Percentiles rank a stretch among this genome's conserved stretches.
These are phyloP conservation scores for Cyclostephanos tholiformis DNA, from an alignment of 108 stramenopile species.

Conservation along the genomic window DNA sequence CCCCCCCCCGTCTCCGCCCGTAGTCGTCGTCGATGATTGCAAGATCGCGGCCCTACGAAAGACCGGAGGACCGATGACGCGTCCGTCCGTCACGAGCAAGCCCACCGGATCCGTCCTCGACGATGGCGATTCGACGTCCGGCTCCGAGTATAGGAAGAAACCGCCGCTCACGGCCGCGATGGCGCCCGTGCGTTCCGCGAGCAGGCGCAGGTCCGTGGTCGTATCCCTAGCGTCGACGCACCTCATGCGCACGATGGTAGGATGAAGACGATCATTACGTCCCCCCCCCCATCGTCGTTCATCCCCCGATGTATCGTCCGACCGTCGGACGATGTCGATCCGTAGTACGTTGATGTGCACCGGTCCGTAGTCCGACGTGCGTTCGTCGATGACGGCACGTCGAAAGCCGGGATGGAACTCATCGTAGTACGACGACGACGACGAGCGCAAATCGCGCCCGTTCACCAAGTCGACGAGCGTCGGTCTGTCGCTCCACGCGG, in stretches of 20 bases:
- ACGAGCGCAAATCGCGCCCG: constrained; percentile 9
- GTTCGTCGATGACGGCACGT: constrained; percentile 37
- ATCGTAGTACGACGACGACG: constrained; percentile 16
- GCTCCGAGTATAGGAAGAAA: constrained; percentile 51
- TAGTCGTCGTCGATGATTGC: constrained; percentile 4
- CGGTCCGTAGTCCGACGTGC: constrained; percentile 33
- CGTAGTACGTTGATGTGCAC: constrained; percentile 42
- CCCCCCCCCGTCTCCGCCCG: background rate
- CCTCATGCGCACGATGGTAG: constrained; percentile 15
- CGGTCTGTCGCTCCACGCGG: background rate
- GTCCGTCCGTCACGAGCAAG: constrained; percentile 40
- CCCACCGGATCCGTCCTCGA: constrained; percentile 51
- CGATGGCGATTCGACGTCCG: constrained; percentile 35
- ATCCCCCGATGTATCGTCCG: background rate
- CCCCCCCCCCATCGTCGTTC: too few species aligned
- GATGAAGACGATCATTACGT: background rate
- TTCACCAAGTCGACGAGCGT: constrained; percentile 16
- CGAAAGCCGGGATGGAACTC: constrained; percentile 32
- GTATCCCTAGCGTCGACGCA: constrained; percentile 27
- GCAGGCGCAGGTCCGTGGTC: constrained; percentile 19
- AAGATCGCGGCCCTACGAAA: constrained; percentile 35
- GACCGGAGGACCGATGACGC: constrained; percentile 33
- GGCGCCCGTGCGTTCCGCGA: constrained; percentile 27
- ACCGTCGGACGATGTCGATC: constrained; percentile 5
- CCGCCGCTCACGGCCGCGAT: constrained; percentile 51